phyloP scores from a whole-genome alignment of 208 protist species.

The Leishmania tropica region DNA sequence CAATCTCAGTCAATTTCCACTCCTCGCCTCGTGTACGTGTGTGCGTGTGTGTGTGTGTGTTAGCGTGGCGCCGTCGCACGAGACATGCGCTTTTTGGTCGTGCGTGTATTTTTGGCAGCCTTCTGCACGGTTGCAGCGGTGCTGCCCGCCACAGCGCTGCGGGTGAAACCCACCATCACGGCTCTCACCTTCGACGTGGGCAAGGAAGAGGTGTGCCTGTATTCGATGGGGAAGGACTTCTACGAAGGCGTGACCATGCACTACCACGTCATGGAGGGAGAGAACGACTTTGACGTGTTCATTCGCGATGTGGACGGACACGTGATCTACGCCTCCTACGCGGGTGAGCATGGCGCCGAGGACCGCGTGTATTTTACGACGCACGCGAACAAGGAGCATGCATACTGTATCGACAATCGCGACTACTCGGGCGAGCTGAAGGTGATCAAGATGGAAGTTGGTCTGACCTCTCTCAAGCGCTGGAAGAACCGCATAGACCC shows the following conservation, averaged over 20 bases:
- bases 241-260: slow-evolving; percentile 77
- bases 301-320: slow-evolving; percentile 60
- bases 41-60: background rate
- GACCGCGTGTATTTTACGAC: slow-evolving; percentile 85
- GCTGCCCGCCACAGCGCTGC: slow-evolving; percentile 32
- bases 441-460: slow-evolving; percentile 72
- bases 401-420: slow-evolving; percentile 84
- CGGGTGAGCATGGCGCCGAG: slow-evolving; percentile 70
- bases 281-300: slow-evolving; percentile 73
- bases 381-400: slow-evolving; percentile 54
- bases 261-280: slow-evolving; percentile 70
- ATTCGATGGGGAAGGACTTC: slow-evolving; percentile 51
- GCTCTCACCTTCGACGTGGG: slow-evolving; percentile 65
- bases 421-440: slow-evolving; percentile 56
- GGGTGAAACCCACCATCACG: slow-evolving; percentile 53
- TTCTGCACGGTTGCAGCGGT: background rate
- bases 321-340: slow-evolving; percentile 74
- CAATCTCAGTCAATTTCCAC: background rate
- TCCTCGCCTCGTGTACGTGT: background rate
- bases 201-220: slow-evolving; percentile 77
- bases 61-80: background rate
- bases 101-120: slow-evolving; percentile 10
- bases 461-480: slow-evolving; percentile 71
- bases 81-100: slow-evolving; percentile 6
- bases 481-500: slow-evolving; percentile 84